Evolutionary conservation across 257 asterid species (phyloP), one percentile per base, ranked within the genome.

Genomic region (Rhazya stricta): DNA sequence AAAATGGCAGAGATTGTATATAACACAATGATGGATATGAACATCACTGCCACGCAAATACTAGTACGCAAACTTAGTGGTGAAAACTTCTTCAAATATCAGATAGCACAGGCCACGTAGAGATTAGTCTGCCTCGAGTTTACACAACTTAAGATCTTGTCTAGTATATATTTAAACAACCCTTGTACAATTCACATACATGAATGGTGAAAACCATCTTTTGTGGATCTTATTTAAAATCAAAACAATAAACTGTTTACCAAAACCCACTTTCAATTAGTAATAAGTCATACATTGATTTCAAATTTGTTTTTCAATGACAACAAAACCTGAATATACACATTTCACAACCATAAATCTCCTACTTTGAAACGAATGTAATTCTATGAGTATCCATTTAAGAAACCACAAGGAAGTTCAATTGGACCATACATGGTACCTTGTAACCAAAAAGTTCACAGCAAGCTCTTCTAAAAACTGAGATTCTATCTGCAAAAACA

Each of bases 391-490:
- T 42, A 45, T 2, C 56, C 66, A 23, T 41, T 37, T 53, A 16
- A 27, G 9, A 62, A 69, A 72, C 29, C 48, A 80, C 61, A 61
- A 74, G 71, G 56, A 73, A 67, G 67, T 74, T 51, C 69, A 71
- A 43, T 5, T 63, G 75, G 29, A 58, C 56, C 10, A 78, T 43
- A 83, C 72, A 69, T 19, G 46, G 67, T 92, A 94, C 97, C 99
- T 94, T 90, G 88, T 94, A 94, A 80, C 97, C 99, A 80, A 94
- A 94, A 75, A 92, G 97, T 78, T 90, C 99, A 81, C 97, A 92
- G 88, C 99, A 94, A 32, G 99, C 99, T 81, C 96, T 89, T 84
- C 99, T 86, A 81, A 94, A 94, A 75, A 94, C 99, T 71, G 99
- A 92, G 76, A 94, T 94, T 85, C 96, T 83, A 79, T 94, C 99